Percentiles rank a stretch among this genome's conserved stretches.
These are phyloP conservation scores for Golubevia pallescens DNA, from an alignment of 1,284 basidiomycete species.

Conservation along the genomic window DNA sequence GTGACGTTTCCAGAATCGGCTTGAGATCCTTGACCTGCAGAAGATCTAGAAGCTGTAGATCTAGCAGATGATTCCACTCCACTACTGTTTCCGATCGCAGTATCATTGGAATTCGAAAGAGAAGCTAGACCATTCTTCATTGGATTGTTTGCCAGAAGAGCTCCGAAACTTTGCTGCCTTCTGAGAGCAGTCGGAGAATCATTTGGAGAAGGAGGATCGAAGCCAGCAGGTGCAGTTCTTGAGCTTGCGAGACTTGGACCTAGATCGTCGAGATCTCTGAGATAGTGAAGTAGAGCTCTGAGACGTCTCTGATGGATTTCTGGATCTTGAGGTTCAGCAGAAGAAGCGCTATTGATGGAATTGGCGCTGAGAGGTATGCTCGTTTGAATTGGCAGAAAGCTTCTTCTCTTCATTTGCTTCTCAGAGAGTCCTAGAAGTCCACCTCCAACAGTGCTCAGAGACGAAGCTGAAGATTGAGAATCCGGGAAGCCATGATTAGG, in stretches of 20 bases:
- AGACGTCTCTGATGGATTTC: conserved; percentile 22
- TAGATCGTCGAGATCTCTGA: conserved; percentile 52
- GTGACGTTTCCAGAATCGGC: neutral
- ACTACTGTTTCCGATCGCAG: neutral
- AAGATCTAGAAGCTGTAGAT: neutral
- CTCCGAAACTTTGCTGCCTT: neutral
- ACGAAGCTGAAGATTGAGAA: conserved; percentile 12
- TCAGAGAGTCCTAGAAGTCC: conserved; percentile 10
- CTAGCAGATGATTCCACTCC: neutral
- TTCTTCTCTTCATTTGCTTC: conserved; percentile 22
- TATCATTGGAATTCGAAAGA: neutral
- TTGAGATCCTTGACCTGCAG: neutral
- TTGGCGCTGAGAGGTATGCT: conserved; percentile 2
- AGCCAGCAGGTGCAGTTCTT: neutral
- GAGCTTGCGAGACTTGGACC: neutral
- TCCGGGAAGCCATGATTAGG: conserved; percentile 13
- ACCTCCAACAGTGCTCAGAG: conserved; percentile 11
- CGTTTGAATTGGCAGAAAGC: conserved; percentile 27
- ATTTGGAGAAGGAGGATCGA: neutral
- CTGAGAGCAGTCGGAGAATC: neutral
- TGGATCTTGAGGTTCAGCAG: conserved; percentile 1
- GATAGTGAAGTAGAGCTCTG: conserved; percentile 38
- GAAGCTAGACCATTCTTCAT: neutral
- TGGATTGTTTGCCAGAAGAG: neutral
- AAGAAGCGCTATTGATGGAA: neutral